Conservation (phyloP, 2,329 filamentous ascomycete species). For the Diplodia mutila region DNA sequence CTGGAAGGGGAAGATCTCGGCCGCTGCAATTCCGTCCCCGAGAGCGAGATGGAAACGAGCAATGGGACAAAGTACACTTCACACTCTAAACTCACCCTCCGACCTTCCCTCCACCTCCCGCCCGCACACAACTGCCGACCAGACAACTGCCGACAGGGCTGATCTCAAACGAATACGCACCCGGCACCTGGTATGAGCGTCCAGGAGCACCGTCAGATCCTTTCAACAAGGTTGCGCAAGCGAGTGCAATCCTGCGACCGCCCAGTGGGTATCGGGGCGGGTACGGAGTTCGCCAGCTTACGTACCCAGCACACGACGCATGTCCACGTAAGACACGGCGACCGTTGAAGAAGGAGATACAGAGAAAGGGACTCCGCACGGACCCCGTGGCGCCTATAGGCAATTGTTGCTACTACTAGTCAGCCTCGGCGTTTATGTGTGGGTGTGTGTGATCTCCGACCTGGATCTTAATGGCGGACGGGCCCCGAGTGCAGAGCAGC, state of each 20-base stretch:
- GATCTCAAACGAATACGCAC: neutral
- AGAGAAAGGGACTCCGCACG: neutral
- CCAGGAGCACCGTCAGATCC: too few relatives aligned
- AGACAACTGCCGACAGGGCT: neutral
- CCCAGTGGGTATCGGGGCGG: neutral
- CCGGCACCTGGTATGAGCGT: too few relatives aligned
- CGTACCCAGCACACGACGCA: constrained; percentile 10
- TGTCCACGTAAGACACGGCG: constrained; percentile 4
- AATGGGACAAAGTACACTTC: neutral
- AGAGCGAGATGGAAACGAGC: neutral
- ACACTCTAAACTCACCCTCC: neutral
- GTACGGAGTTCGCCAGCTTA: neutral
- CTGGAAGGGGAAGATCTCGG: neutral
- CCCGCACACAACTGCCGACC: neutral
- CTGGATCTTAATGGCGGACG: neutral
- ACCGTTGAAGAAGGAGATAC: neutral
- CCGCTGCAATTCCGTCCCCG: constrained; percentile 1
- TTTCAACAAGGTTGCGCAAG: neutral
- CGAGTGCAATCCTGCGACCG: neutral
- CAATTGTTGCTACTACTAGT: neutral
- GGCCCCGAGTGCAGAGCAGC: neutral
- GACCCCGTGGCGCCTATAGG: neutral
- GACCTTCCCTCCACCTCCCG: neutral
- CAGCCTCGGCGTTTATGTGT: neutral
- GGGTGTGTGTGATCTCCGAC: neutral